Conservation (phyloP, 306 rosid genomes). For the Cajanus cajan region DNA sequence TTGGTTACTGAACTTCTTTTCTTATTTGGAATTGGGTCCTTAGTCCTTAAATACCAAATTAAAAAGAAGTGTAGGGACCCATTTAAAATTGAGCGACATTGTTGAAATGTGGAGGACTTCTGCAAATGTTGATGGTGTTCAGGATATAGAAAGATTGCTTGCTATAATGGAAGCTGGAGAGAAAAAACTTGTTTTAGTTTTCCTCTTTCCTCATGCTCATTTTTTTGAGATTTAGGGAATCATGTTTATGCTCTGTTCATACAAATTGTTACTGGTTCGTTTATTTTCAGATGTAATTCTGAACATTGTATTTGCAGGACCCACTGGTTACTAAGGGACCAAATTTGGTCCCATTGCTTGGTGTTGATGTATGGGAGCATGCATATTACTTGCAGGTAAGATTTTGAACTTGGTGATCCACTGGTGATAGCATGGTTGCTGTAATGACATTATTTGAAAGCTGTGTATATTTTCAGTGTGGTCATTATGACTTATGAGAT, state of each 20-base stretch:
- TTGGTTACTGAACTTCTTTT: constrained; percentile 3
- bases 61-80: neutral
- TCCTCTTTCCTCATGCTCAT: neutral
- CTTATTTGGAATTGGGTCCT: neutral
- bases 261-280: neutral
- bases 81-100: neutral
- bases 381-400: constrained; percentile 96
- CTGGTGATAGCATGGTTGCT: constrained; percentile 4
- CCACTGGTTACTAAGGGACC: constrained; percentile 90
- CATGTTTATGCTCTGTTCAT: neutral
- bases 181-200: neutral
- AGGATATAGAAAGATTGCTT: constrained; percentile 7
- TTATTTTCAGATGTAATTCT: constrained; percentile 27
- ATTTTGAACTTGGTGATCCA: constrained; percentile 19
- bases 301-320: constrained; percentile 60
- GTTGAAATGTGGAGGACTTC: constrained; percentile 1
- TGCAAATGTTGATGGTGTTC: constrained; percentile 6
- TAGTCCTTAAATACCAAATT: neutral
- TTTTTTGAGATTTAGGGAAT: constrained; percentile 2
- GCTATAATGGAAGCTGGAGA: neutral
- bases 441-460: neutral
- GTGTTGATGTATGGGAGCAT: constrained; percentile 99
- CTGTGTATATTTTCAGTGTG: constrained; percentile 1
- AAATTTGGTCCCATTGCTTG: constrained; percentile 83
- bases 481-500: neutral